Conservation (phyloP, 108 stramenopile genomes). For the Cyclotella baltica region DNA sequence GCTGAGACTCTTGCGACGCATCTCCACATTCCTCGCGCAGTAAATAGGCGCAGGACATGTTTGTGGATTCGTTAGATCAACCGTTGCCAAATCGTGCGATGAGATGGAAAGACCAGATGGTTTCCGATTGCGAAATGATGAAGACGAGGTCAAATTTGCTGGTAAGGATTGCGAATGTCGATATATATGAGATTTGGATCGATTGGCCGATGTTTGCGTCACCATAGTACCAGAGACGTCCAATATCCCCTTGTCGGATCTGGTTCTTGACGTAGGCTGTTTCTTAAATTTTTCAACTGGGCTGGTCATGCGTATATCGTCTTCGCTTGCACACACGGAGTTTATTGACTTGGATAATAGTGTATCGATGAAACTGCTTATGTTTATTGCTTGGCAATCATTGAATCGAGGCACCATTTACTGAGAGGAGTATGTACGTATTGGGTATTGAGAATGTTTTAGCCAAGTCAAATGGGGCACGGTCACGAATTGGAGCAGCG, state of each 20-base stretch:
- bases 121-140: slow-evolving; percentile 29
- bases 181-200: neutral
- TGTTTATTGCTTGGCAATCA: slow-evolving; percentile 31
- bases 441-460: neutral
- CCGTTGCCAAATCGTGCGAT: neutral
- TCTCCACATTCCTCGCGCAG: slow-evolving; percentile 40
- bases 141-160: slow-evolving; percentile 9
- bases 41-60: slow-evolving; percentile 24
- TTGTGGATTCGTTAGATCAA: slow-evolving; percentile 10
- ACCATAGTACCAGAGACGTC: neutral
- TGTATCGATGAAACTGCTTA: slow-evolving; percentile 25
- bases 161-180: slow-evolving; percentile 15
- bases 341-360: slow-evolving; percentile 26
- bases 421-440: neutral
- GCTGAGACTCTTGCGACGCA: slow-evolving; percentile 44
- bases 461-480: too few species aligned
- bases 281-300: slow-evolving; percentile 15
- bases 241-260: neutral
- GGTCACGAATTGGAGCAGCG: too few species aligned
- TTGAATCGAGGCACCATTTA: neutral
- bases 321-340: slow-evolving; percentile 15
- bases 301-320: slow-evolving; percentile 10
- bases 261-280: neutral
- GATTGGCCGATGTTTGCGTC: neutral
- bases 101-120: slow-evolving; percentile 19